These are phyloP conservation scores for Globisporangium lucens DNA, from an alignment of 352 stramenopile genomes.

Conservation along the genomic window DNA sequence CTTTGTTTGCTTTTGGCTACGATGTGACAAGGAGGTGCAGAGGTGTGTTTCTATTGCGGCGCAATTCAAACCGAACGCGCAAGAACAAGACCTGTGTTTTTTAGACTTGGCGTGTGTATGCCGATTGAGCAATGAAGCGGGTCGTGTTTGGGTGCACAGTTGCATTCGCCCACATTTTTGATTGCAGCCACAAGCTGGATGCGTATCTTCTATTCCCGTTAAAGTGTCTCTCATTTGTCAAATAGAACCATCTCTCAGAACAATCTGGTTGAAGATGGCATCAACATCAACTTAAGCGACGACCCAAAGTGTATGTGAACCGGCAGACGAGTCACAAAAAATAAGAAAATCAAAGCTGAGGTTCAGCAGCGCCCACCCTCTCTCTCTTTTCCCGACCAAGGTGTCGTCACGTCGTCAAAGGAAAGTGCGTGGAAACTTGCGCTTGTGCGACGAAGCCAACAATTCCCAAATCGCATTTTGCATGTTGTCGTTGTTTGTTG, in stretches of 20 bases:
- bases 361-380: neutral
- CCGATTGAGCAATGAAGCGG: neutral
- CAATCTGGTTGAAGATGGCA: neutral
- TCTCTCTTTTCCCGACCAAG: neutral
- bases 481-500: neutral
- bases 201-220: neutral
- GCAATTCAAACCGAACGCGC: neutral
- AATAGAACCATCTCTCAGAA: neutral
- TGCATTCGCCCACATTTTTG: neutral
- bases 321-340: constrained; percentile 7
- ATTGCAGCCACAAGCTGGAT: neutral
- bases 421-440: constrained; percentile 7
- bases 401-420: neutral
- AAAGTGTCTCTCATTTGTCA: neutral
- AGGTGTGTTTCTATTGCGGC: constrained; percentile 1
- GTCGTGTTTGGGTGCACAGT: constrained; percentile 5
- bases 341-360: constrained; percentile 1
- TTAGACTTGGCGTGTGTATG: constrained; percentile 3
- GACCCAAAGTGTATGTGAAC: neutral
- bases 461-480: neutral
- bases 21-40: constrained; percentile 10
- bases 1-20: neutral
- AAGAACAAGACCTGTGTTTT: constrained; percentile 10
- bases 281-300: neutral
- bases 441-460: neutral